Evolutionary conservation across 2,329 filamentous ascomycete genomes (phyloP).

Genomic region (Verticillium dahliae): DNA sequence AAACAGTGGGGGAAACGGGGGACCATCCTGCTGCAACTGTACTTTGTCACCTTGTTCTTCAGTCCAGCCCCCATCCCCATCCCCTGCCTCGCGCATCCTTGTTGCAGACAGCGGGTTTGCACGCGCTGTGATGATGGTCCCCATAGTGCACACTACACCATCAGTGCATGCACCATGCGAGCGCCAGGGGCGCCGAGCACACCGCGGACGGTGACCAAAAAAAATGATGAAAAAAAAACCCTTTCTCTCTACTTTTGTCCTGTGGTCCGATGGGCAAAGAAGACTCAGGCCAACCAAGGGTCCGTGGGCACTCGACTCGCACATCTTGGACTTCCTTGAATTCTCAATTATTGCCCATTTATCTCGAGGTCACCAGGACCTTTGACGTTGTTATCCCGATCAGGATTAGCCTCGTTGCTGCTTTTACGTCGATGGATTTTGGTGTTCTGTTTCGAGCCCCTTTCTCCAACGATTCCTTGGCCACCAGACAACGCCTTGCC

Average conservation of each 20-base stretch:
- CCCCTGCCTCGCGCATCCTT: neutral
- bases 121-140: too few species aligned
- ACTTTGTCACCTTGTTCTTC: neutral
- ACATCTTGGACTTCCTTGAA: neutral
- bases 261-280: neutral
- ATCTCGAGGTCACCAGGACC: too few species aligned
- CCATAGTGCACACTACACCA: neutral
- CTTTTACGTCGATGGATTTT: too few species aligned
- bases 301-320: neutral
- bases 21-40: neutral
- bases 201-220: neutral
- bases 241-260: neutral
- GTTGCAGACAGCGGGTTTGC: neutral
- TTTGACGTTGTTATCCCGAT: too few species aligned
- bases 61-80: neutral
- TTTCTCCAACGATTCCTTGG: too few species aligned
- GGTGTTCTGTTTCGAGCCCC: too few species aligned
- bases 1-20: neutral
- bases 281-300: neutral
- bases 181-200: neutral
- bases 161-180: neutral
- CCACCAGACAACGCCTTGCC: too few species aligned
- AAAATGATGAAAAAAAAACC: too few species aligned
- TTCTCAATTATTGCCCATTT: too few species aligned
- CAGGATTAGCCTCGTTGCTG: too few species aligned